phyloP scores from a whole-genome alignment of 129 eudicot genomes.

The Silybum marianum region DNA sequence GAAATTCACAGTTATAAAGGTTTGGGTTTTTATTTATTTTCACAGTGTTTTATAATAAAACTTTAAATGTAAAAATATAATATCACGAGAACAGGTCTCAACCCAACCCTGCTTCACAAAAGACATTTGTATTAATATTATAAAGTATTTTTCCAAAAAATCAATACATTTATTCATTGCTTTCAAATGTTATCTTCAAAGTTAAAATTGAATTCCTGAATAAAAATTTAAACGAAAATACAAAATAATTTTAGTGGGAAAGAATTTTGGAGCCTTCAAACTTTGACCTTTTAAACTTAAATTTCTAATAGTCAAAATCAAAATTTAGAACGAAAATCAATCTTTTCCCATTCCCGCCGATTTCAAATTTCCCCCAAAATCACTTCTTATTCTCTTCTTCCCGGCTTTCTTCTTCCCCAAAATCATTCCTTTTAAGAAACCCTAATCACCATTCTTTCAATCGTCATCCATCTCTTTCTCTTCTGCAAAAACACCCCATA shows the following conservation, averaged over 20 bases:
- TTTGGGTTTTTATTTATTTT: too few relatives aligned
- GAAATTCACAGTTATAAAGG: too few relatives aligned
- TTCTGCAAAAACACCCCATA: background rate
- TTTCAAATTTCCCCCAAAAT: constrained; percentile 28
- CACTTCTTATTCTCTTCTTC: background rate
- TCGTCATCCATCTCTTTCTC: background rate
- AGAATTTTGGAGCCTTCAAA: constrained; percentile 1
- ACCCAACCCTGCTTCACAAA: too few relatives aligned
- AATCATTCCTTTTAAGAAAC: constrained; percentile 6
- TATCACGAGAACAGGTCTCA: too few relatives aligned
- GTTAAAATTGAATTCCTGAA: too few relatives aligned
- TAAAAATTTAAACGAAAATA: background rate
- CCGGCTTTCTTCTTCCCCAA: constrained; percentile 24
- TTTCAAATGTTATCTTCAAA: too few relatives aligned
- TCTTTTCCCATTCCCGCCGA: constrained; percentile 24
- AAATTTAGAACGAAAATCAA: background rate
- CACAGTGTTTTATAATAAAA: too few relatives aligned
- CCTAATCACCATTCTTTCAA: background rate
- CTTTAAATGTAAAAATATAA: too few relatives aligned
- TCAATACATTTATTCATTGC: background rate
- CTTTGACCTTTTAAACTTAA: constrained; percentile 10
- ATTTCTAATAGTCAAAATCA: background rate
- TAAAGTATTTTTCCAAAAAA: too few relatives aligned
- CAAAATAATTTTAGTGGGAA: constrained; percentile 23
- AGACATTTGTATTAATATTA: too few relatives aligned